These are phyloP conservation scores for Drosera spatulata DNA, from an alignment of 179 eudicot genomes.

Conservation along the genomic window DNA sequence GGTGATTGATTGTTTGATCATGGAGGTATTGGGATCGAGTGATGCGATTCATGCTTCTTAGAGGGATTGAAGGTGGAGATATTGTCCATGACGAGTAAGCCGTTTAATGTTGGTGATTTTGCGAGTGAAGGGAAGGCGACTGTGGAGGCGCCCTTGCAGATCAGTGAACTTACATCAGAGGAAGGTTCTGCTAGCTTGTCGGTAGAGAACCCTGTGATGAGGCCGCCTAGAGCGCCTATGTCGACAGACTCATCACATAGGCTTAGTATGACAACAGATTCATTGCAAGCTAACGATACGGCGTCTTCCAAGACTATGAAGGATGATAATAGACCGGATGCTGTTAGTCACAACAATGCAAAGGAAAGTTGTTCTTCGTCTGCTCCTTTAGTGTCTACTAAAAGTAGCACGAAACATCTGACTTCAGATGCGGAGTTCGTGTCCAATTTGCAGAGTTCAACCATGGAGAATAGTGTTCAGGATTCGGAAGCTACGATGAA, in stretches of 20 bases:
- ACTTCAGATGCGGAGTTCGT: slow-evolving; percentile 15
- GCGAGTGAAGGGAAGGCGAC: too few relatives aligned
- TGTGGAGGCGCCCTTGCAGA: too few relatives aligned
- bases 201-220: too few relatives aligned
- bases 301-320: slow-evolving; percentile 1
- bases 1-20: not conserved
- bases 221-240: slow-evolving; percentile 24
- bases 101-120: too few relatives aligned
- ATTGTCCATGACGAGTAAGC: too few relatives aligned
- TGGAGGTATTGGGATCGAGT: not conserved
- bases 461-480: slow-evolving; percentile 10
- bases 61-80: not conserved
- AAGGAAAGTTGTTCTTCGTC: slow-evolving; percentile 16
- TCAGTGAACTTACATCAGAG: too few relatives aligned
- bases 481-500: slow-evolving; percentile 18
- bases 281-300: slow-evolving; percentile 6
- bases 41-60: too few relatives aligned
- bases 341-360: slow-evolving; percentile 15
- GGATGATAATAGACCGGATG: slow-evolving; percentile 13
- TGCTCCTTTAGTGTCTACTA: slow-evolving; percentile 16
- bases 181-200: too few relatives aligned
- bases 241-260: too few relatives aligned
- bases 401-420: slow-evolving; percentile 8
- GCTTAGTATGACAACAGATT: slow-evolving; percentile 2
- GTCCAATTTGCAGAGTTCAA: slow-evolving; percentile 9